Conservation (phyloP, 306 rosid species). For the Trifolium pratense region DNA sequence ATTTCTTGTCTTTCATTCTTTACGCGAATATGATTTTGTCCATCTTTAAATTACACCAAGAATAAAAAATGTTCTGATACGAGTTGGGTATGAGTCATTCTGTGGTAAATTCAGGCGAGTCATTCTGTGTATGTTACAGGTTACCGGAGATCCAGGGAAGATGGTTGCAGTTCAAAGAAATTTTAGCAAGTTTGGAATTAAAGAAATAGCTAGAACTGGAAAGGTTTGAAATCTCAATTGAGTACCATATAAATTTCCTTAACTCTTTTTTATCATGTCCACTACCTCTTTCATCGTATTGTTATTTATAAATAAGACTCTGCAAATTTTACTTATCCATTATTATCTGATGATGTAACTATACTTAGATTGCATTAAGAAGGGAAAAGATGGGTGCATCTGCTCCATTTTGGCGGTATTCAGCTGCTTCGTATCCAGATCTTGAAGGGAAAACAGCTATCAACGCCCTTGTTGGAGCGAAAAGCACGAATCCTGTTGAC, state of each 20-base stretch:
- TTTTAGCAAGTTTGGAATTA: constrained; percentile 78
- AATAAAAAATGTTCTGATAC: constrained; percentile 24
- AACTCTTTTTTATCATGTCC: constrained; percentile 31
- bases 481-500: constrained; percentile 35
- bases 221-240: constrained; percentile 58
- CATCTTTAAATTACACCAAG: constrained; percentile 24
- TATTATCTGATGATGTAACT: constrained; percentile 30
- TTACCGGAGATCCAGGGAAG: constrained; percentile 92
- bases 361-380: constrained; percentile 77
- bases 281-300: constrained; percentile 4
- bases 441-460: constrained; percentile 60
- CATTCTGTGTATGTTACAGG: constrained; percentile 53
- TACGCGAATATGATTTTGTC: constrained; percentile 5
- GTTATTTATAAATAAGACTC: constrained; percentile 32
- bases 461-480: constrained; percentile 57
- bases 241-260: constrained; percentile 26
- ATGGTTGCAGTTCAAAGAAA: constrained; percentile 74
- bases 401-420: constrained; percentile 90
- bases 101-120: constrained; percentile 12
- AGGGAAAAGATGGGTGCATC: constrained; percentile 89
- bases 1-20: constrained; percentile 34
- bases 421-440: constrained; percentile 94
- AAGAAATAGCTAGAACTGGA: constrained; percentile 90
- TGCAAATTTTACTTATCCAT: constrained; percentile 33
- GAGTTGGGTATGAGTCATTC: constrained; percentile 27